These are phyloP conservation scores for Yamadazyma siamensis DNA, from an alignment of 1,139 yeast genomes.

Conservation along the genomic window DNA sequence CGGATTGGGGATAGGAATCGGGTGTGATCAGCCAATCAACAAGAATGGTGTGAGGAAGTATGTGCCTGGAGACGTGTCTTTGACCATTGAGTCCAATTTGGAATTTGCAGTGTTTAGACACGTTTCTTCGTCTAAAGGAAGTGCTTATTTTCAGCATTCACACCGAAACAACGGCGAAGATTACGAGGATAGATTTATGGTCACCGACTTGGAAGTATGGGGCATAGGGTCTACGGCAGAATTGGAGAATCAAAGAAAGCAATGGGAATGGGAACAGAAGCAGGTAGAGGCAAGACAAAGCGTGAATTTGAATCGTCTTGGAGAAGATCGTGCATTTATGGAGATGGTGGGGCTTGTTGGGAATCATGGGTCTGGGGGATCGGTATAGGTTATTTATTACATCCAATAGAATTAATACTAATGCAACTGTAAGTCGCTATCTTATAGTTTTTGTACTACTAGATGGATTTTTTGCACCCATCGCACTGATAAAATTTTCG, in stretches of 20 bases:
- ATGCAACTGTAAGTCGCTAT: no score
- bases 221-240: slow-evolving; percentile 82
- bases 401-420: no score
- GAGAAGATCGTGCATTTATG: slow-evolving; percentile 80
- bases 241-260: slow-evolving; percentile 67
- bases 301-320: slow-evolving; percentile 60
- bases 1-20: slow-evolving; percentile 82
- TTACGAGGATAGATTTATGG: slow-evolving; percentile 68
- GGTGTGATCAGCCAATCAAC: slow-evolving; percentile 58
- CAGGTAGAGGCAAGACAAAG: slow-evolving; percentile 78
- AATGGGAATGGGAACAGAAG: slow-evolving; percentile 89
- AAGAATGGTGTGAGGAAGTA: slow-evolving; percentile 40
- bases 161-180: slow-evolving; percentile 25
- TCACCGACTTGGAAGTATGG: slow-evolving; percentile 84
- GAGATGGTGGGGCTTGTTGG: slow-evolving; percentile 93
- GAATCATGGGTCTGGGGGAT: slow-evolving; percentile 56
- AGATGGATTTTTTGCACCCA: slow-evolving; percentile 4
- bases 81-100: slow-evolving; percentile 71
- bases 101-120: slow-evolving; percentile 83
- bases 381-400: slow-evolving; percentile 16
- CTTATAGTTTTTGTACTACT: no score
- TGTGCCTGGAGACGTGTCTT: slow-evolving; percentile 67
- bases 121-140: slow-evolving; percentile 22
- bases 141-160: slow-evolving; percentile 28
- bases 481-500: background rate